phyloP scores from a whole-genome alignment of 1,284 basidiomycete species.

The Cerioporus squamosus region DNA sequence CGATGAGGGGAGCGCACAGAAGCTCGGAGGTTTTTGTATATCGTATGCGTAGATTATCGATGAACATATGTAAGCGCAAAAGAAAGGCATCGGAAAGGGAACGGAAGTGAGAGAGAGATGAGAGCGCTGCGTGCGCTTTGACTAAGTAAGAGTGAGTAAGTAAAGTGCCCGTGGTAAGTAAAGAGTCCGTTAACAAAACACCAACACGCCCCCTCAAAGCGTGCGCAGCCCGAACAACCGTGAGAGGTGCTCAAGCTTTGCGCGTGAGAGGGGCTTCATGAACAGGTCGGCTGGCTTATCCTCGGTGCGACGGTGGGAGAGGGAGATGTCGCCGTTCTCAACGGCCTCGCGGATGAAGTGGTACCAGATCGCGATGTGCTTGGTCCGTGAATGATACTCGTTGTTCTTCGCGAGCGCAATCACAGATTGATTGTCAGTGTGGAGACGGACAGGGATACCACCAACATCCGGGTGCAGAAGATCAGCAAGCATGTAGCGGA shows the following conservation, averaged over 20 bases:
- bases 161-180: no score
- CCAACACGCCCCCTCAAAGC: constrained; percentile 6
- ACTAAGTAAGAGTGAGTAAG: no score
- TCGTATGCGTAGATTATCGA: no score
- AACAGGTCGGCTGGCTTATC: constrained; percentile 33
- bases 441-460: background rate
- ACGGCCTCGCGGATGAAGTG: constrained; percentile 39
- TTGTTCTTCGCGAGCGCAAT: constrained; percentile 4
- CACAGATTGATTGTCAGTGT: background rate
- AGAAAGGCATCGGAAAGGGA: no score
- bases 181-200: no score
- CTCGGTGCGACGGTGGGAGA: constrained; percentile 22
- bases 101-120: no score
- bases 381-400: constrained; percentile 27
- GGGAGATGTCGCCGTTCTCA: constrained; percentile 12
- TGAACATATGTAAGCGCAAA: no score
- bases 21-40: no score
- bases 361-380: constrained; percentile 41
- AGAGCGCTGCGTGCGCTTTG: no score
- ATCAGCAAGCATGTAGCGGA: constrained; percentile 26
- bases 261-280: constrained; percentile 26
- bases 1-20: no score
- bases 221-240: background rate
- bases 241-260: background rate
- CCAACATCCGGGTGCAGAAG: constrained; percentile 29